Evolutionary conservation across 345 rosid species (phyloP).

Genomic region (Salix suchowensis): DNA sequence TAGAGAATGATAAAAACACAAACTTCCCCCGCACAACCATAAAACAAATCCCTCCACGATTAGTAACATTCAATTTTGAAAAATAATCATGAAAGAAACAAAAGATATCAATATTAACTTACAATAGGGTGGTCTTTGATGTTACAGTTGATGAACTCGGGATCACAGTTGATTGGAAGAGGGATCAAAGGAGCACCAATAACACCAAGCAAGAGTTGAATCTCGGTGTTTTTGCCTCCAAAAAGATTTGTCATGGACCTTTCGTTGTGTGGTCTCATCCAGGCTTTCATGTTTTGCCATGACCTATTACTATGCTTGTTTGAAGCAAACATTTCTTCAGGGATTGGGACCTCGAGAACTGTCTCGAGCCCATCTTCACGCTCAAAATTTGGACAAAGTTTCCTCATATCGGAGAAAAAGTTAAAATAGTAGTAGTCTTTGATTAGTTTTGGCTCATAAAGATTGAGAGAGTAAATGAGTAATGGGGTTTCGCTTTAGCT

Average conservation of each 20-base stretch:
- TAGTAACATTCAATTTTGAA: neutral
- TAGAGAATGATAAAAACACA: neutral
- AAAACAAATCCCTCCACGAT: neutral
- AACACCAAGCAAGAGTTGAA: conserved; percentile 92
- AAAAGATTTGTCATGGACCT: conserved; percentile 36
- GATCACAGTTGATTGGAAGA: conserved; percentile 47
- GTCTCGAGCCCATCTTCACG: conserved; percentile 90
- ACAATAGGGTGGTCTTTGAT: conserved; percentile 67
- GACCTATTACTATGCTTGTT: conserved; percentile 32
- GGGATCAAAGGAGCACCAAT: conserved; percentile 93
- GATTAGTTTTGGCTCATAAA: conserved; percentile 8
- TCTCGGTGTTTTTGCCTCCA: conserved; percentile 66
- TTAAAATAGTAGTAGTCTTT: neutral
- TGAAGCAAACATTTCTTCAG: conserved; percentile 70
- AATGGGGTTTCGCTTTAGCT: neutral
- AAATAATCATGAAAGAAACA: neutral
- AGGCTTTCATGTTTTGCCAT: conserved; percentile 82
- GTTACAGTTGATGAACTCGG: conserved; percentile 31
- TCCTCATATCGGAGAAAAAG: conserved; percentile 52
- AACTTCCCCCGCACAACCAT: neutral
- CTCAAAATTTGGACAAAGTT: conserved; percentile 79
- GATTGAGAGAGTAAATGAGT: neutral
- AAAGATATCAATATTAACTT: conserved; percentile 7
- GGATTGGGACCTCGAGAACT: conserved; percentile 92
- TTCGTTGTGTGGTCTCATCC: conserved; percentile 46